Percentiles rank a stretch among this genome's conserved stretches.
These are phyloP conservation scores for Fusarium pilosicola DNA, from an alignment of 2,329 filamentous ascomycete genomes.

Conservation along the genomic window DNA sequence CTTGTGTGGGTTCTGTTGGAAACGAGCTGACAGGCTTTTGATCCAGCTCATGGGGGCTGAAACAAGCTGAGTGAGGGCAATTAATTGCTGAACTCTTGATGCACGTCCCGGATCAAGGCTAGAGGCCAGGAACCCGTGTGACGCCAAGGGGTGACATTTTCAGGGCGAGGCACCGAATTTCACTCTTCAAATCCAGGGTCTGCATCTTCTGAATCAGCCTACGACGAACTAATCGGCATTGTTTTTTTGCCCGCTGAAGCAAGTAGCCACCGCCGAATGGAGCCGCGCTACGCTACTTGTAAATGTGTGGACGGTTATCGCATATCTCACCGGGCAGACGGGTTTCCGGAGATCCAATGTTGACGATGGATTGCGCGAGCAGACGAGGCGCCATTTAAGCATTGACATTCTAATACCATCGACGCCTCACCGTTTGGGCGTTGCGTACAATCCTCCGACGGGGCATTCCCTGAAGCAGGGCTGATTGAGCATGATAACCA, in stretches of 20 bases:
- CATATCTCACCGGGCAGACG: not conserved
- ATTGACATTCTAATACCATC: conserved; percentile 4
- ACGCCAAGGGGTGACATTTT: not conserved
- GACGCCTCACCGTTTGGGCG: conserved; percentile 35
- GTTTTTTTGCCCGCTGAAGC: conserved; percentile 18
- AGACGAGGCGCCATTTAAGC: conserved; percentile 21
- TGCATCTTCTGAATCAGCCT: conserved; percentile 3
- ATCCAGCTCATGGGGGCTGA: conserved; percentile 3
- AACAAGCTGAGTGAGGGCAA: not conserved
- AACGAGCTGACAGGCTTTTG: not conserved
- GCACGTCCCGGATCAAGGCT: not conserved
- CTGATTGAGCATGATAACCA: not conserved
- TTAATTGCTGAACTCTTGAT: not conserved
- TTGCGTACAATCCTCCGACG: not conserved
- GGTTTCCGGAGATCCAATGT: not conserved
- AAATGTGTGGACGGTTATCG: not conserved
- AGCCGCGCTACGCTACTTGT: conserved; percentile 16
- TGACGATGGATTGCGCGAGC: conserved; percentile 1
- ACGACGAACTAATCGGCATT: conserved; percentile 2
- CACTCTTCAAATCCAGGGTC: conserved; percentile 11
- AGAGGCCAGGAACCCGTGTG: not conserved
- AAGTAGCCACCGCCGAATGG: conserved; percentile 26
- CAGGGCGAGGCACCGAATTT: conserved; percentile 2
- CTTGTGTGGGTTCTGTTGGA: not conserved
- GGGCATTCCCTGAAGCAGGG: conserved; percentile 7